Percentiles rank a stretch among this genome's conserved stretches.
Evolutionary conservation across 352 stramenopile species (phyloP).

Genomic region (Phytopythium litorale): DNA sequence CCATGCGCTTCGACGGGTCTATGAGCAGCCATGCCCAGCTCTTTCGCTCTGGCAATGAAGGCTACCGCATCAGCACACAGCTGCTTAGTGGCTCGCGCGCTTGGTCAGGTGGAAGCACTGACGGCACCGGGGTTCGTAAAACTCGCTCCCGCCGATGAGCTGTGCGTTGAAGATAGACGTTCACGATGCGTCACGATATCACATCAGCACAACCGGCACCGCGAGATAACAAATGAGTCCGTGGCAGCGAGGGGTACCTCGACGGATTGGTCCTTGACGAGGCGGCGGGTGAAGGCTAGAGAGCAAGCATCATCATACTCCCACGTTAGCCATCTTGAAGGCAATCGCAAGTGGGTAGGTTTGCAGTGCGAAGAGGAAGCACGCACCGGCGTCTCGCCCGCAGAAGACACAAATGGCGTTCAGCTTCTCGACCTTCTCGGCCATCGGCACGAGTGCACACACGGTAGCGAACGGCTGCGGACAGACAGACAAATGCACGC

Average conservation of each 20-base stretch:
- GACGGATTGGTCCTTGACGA: slow-evolving; percentile 61
- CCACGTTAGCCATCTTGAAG: background rate
- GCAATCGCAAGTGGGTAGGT: background rate
- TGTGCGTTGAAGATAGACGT: slow-evolving; percentile 14
- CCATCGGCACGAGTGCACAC: slow-evolving; percentile 62
- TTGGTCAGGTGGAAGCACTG: slow-evolving; percentile 52
- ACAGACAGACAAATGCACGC: background rate
- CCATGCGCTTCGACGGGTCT: background rate
- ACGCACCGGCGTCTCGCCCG: slow-evolving; percentile 57
- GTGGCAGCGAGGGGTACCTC: slow-evolving; percentile 34
- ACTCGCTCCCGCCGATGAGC: slow-evolving; percentile 73
- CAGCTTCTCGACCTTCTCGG: slow-evolving; percentile 81
- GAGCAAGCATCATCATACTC: background rate
- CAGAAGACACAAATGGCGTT: slow-evolving; percentile 83
- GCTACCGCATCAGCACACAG: no score
- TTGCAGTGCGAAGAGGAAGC: background rate
- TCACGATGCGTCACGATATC: background rate
- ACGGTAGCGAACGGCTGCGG: slow-evolving; percentile 66
- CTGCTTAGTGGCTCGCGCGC: slow-evolving; percentile 1
- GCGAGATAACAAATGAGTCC: background rate
- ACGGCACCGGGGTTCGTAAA: slow-evolving; percentile 79
- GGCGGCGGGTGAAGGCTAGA: slow-evolving; percentile 67
- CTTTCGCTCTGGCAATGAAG: background rate
- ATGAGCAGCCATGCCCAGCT: background rate
- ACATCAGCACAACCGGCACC: background rate